phyloP scores from a whole-genome alignment of 1,139 yeast species.

The Magnusiomyces magnusii region DNA sequence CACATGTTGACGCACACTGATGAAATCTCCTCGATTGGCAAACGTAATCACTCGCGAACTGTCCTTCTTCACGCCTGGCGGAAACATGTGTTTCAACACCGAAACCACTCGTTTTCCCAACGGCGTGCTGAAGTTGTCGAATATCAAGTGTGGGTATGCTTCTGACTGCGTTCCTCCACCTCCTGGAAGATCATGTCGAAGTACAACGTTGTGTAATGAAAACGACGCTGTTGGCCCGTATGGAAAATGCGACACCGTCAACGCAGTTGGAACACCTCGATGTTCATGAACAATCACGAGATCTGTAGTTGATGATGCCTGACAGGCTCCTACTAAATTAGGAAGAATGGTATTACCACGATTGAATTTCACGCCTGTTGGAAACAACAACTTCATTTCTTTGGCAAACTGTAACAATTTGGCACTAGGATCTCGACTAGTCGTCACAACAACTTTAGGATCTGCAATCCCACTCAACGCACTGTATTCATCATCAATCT shows the following conservation, averaged over 20 bases:
- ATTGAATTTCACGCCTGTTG: slow-evolving; percentile 80
- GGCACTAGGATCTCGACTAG: slow-evolving; percentile 86
- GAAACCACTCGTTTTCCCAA: slow-evolving; percentile 80
- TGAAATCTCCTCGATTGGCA: slow-evolving; percentile 83
- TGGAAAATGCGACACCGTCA: slow-evolving; percentile 91
- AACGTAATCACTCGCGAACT: slow-evolving; percentile 85
- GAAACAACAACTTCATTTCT: slow-evolving; percentile 82
- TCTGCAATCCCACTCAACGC: slow-evolving; percentile 83
- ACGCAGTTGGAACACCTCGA: slow-evolving; percentile 94
- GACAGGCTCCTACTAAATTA: slow-evolving; percentile 76
- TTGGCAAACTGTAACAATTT: slow-evolving; percentile 84
- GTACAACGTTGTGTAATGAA: slow-evolving; percentile 87
- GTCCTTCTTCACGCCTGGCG: slow-evolving; percentile 94
- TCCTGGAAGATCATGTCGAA: slow-evolving; percentile 85
- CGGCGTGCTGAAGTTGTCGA: slow-evolving; percentile 80
- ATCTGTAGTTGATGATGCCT: slow-evolving; percentile 70
- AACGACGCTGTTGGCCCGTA: slow-evolving; percentile 97
- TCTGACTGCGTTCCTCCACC: slow-evolving; percentile 77
- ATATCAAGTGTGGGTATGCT: slow-evolving; percentile 87
- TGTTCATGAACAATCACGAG: slow-evolving; percentile 86
- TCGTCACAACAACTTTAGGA: slow-evolving; percentile 89
- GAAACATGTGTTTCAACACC: slow-evolving; percentile 80
- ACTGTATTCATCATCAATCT: slow-evolving; percentile 81
- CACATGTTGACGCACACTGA: slow-evolving; percentile 90
- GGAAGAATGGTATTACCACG: slow-evolving; percentile 91